Evolutionary conservation across 441 rosid genomes (phyloP), one percentile per base, ranked within the genome.

Genomic region (Erysimum cheiri): DNA sequence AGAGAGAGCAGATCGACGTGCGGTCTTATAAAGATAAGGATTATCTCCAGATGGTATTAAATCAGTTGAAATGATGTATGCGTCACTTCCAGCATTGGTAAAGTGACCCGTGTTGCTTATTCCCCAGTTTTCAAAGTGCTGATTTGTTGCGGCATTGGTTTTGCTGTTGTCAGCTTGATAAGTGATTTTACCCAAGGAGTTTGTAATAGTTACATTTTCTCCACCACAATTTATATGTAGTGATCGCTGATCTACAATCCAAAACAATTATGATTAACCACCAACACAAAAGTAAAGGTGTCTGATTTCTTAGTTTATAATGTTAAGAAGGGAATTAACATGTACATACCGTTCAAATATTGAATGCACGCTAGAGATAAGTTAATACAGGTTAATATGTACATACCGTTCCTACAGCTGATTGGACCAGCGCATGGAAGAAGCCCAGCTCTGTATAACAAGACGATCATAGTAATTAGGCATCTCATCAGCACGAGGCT

Each of bases 21-120:
- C 91, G 17, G 73, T 72, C 50, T 75, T 17, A 37, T 83, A 74
- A 4, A 69, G 1, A 4, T 29, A 13, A 28, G 43, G 14, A 33
- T 11, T 46, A 29, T 68, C 62, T 86, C 62, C 69, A n/a, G 31
- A 50, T 67, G 5, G 12, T 10, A 50, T 64, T 83, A 44, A 85
- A 84, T 37, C 72, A 77, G 69, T 89, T 85, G 66, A 77, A 86
- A 76, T 6, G 75, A 77, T 9, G 60, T 52, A 71, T 72, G 80
- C 19, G 1, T 26, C 17, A 2, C 8, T 22, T 14, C 0, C 4
- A 33, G 82, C 90, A 32, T 88, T 85, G 73, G 71, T 69, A 78
- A 80, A 90, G 83, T 86, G 87, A 11, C 93, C 93, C 3, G 87
- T 83, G 80, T 90, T 89, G 54, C 91, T 86, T 50, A 92, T 88